Conservation (phyloP, 2,329 filamentous ascomycete species). For the Rhytidhysteron rufulum region DNA sequence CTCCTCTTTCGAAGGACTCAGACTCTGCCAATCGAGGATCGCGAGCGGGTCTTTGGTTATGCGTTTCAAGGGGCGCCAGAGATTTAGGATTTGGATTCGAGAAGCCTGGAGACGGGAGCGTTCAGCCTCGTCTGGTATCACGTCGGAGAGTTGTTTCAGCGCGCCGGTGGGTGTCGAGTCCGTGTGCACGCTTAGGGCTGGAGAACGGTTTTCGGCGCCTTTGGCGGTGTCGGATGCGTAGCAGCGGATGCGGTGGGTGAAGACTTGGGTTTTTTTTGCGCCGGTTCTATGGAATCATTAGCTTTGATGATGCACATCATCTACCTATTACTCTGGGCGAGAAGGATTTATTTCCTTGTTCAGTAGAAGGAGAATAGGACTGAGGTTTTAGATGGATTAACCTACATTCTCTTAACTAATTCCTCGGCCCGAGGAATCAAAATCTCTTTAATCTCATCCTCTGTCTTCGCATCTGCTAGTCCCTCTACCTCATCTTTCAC, state of each 20-base stretch:
- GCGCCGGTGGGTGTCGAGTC: constrained; percentile 5
- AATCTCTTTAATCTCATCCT: constrained; percentile 3
- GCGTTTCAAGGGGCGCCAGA: constrained; percentile 10
- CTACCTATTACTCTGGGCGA: no score
- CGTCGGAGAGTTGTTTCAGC: constrained; percentile 1
- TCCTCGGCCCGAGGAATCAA: constrained; percentile 4
- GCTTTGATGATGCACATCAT: no score
- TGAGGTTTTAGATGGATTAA: no score
- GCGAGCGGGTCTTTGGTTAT: constrained; percentile 10
- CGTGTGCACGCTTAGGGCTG: constrained; percentile 5
- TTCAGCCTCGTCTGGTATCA: not conserved
- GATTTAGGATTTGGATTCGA: constrained; percentile 7
- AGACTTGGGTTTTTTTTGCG: constrained; percentile 49
- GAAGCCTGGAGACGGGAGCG: not conserved
- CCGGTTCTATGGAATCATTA: constrained; percentile 42
- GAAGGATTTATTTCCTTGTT: no score
- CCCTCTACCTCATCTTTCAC: constrained; percentile 1
- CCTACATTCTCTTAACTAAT: constrained; percentile 5
- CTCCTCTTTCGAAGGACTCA: no score
- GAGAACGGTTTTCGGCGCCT: constrained; percentile 4
- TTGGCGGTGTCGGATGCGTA: constrained; percentile 1
- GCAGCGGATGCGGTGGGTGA: constrained; percentile 44
- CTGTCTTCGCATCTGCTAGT: not conserved
- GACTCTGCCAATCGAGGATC: constrained; percentile 4
- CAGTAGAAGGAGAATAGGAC: no score